Evolutionary conservation across 176 grass and related monocot species (phyloP).

Genomic region (Aegilops bicornis): DNA sequence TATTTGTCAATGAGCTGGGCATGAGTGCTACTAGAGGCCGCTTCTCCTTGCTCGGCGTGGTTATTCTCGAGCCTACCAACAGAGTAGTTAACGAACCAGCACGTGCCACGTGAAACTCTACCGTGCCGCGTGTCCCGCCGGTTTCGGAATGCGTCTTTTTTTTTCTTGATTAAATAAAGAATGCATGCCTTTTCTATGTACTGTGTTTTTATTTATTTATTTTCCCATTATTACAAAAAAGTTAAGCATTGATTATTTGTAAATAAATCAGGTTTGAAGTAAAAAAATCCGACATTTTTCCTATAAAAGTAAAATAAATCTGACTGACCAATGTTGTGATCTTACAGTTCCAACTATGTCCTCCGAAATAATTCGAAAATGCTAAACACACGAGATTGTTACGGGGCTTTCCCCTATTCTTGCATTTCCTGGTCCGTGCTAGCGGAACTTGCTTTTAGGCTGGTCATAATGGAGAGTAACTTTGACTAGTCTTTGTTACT

Average conservation of each 20-base stretch:
- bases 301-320: not conserved
- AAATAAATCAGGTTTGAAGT: no score
- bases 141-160: not conserved
- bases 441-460: no score
- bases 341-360: not conserved
- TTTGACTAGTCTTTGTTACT: no score
- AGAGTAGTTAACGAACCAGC: not conserved
- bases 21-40: not conserved
- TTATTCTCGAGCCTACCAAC: not conserved
- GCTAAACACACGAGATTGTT: no score
- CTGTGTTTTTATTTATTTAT: no score
- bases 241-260: no score
- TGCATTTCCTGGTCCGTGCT: no score
- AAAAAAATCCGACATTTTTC: not conserved
- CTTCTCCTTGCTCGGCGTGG: not conserved
- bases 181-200: not conserved
- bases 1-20: not conserved
- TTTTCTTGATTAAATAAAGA: no score
- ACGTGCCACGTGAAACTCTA: no score
- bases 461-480: no score
- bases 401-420: no score
- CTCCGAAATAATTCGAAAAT: not conserved
- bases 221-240: no score
- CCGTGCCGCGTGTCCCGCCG: not conserved
- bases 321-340: not conserved